Evolutionary conservation across 2,329 filamentous ascomycete genomes (phyloP), one percentile per base, ranked within the genome.

Genomic region (Botrytis squamosa): DNA sequence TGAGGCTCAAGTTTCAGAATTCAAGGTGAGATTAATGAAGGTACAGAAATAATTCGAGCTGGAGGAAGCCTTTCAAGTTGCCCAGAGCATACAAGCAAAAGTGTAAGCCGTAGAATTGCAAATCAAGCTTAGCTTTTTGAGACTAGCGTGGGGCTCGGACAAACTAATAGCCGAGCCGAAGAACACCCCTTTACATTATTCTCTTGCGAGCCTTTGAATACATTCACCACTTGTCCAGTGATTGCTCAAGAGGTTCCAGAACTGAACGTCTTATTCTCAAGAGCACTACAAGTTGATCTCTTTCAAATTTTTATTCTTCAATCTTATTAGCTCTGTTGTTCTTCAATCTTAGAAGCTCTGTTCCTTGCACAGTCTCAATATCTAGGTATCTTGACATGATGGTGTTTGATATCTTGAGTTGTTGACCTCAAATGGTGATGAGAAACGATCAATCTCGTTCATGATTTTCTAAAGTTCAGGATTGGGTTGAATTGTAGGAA

Each of bases 1-100:
- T 73, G 40, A 62, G 63, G 42, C 55, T 69, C 64, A 73, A 62
- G 40, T 62, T 44, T 69, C 52, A 62, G 33, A 33, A 46, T 60
- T 69, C 52, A 33, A 69, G 42, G 49, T 49, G 49, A 57, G 52
- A 69, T 73, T 69, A 69, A 69, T 69, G 36, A 49, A 60, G 52
- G 42, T 59, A 72, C 71, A 69, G 64, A 69, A 72, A 69, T 62
- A 69, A 52, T 72, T 60, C 22, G 42, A 14, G 22, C 59, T 71
- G 59, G 36, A 44, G 7, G 29, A 70, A 62, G 55, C 10, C 67
- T 55, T 69, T 69, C 66, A 69, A 57, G 66, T 44, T 40, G 49
- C 66, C 66, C 66, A 57, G 66, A 33, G 49, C 38, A 57, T 69
- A n/a, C 33, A 69, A 69, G 66, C 66, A 69, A 57, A 69, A 70